Evolutionary conservation across 768 basidiomycete genomes (phyloP).

Genomic region (Suillus tomentosus): DNA sequence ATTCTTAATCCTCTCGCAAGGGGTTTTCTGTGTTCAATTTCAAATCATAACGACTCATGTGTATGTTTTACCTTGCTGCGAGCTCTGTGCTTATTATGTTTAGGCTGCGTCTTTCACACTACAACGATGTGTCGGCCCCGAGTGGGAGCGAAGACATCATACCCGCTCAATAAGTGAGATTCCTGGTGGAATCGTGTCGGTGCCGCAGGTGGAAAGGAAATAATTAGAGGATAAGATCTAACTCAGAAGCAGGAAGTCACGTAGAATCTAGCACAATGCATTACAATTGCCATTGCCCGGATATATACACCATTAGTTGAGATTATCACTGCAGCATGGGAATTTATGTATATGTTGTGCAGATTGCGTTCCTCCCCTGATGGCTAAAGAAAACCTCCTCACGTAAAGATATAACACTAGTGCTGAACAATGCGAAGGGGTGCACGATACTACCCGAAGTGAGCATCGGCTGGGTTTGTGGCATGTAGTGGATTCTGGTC

Average conservation of each 20-base stretch:
- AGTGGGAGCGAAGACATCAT: constrained; percentile 15
- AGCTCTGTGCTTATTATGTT: constrained; percentile 6
- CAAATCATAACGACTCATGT: background rate
- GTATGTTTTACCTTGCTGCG: background rate
- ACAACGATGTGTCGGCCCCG: constrained; percentile 22
- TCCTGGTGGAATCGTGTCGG: background rate
- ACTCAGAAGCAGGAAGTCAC: background rate
- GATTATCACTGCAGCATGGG: constrained; percentile 28
- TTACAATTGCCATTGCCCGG: constrained; percentile 24
- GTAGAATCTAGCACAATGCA: constrained; percentile 13
- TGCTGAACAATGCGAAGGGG: background rate
- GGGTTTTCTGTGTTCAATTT: background rate
- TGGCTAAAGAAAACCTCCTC: background rate
- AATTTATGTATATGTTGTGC: constrained; percentile 4
- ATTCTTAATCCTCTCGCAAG: background rate
- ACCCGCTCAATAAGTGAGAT: constrained; percentile 2
- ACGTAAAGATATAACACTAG: background rate
- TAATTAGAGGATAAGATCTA: background rate
- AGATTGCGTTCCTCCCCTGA: constrained; percentile 4
- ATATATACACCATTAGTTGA: constrained; percentile 37
- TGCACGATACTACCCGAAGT: constrained; percentile 37
- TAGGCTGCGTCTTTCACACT: constrained; percentile 33
- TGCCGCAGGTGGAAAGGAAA: background rate
- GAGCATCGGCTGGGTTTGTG: constrained; percentile 48
- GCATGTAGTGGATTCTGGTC: constrained; percentile 38